A percentile compares a stretch with the other conserved stretches of the same genome.
phyloP scores from a whole-genome alignment of 2,329 filamentous ascomycete species.

The Phyllosticta citribraziliensis region DNA sequence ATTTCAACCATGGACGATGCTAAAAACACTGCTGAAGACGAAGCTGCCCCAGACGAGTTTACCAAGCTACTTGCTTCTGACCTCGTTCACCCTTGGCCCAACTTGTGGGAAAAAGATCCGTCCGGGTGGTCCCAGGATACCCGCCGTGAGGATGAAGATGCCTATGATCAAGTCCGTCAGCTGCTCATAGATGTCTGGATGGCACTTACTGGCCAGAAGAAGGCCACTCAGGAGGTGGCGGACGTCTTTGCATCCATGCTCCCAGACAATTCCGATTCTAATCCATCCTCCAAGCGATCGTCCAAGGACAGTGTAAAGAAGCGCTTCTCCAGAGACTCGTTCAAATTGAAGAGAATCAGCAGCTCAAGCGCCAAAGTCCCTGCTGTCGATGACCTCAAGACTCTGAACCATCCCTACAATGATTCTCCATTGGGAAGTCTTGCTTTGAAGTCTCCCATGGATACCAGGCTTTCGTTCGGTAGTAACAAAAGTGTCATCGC shows the following conservation, averaged over 20 bases:
- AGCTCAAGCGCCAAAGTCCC: not conserved
- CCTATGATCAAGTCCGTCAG: not conserved
- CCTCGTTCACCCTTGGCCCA: constrained; percentile 1
- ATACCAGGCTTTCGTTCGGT: not conserved
- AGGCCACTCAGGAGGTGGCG: not conserved
- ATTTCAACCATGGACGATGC: too few relatives aligned
- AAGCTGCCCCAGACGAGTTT: not conserved
- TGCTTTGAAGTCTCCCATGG: not conserved
- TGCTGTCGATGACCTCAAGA: not conserved
- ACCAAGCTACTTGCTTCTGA: not conserved
- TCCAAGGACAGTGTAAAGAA: not conserved
- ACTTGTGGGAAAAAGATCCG: not conserved
- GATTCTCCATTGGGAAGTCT: not conserved
- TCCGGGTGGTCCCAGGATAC: not conserved
- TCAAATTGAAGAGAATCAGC: not conserved
- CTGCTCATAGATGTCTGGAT: not conserved
- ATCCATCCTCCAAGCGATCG: not conserved
- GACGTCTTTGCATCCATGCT: not conserved
- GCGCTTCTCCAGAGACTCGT: not conserved
- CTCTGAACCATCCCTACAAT: not conserved
- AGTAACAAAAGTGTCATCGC: not conserved
- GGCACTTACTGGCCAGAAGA: constrained; percentile 1
- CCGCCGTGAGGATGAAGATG: not conserved
- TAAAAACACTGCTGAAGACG: not conserved
- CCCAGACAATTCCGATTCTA: not conserved